These are phyloP conservation scores for Neonectria magnoliae DNA, from an alignment of 2,329 filamentous ascomycete genomes.

Conservation along the genomic window DNA sequence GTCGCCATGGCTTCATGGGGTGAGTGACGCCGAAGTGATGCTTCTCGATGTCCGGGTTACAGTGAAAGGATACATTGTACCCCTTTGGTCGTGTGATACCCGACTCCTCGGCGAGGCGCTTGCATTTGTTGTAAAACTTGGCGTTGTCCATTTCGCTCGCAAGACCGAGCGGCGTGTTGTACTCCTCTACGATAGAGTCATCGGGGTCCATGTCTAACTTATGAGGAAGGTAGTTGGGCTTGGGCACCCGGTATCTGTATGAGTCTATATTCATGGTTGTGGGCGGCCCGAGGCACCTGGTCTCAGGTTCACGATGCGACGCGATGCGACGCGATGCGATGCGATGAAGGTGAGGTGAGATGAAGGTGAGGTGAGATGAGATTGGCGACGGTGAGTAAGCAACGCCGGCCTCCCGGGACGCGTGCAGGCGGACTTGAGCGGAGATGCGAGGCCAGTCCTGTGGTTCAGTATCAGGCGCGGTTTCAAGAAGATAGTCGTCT, in stretches of 20 bases:
- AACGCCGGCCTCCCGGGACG: not conserved
- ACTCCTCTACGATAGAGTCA: conserved; percentile 62
- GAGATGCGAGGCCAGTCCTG: not conserved
- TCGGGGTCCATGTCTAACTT: conserved; percentile 62
- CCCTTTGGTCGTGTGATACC: conserved; percentile 83
- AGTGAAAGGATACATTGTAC: conserved; percentile 94
- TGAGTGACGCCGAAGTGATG: conserved; percentile 98
- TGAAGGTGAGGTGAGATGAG: conserved; percentile 8
- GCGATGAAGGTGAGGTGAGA: conserved; percentile 12
- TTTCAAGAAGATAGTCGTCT: not conserved
- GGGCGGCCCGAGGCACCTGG: conserved; percentile 3
- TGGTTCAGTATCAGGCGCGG: not conserved
- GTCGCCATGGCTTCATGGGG: conserved; percentile 98
- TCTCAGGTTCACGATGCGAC: conserved; percentile 8
- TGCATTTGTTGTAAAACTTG: conserved; percentile 66
- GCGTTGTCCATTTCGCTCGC: conserved; percentile 65
- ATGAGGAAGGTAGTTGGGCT: conserved; percentile 69
- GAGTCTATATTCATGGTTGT: conserved; percentile 53
- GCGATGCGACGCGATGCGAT: conserved; percentile 8
- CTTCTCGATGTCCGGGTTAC: conserved; percentile 92
- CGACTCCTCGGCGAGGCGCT: conserved; percentile 66
- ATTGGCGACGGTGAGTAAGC: conserved; percentile 4
- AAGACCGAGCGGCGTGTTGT: conserved; percentile 59
- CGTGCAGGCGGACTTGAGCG: not conserved
- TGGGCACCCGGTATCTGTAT: conserved; percentile 65